Evolutionary conservation across 805 yeast genomes (phyloP), one percentile per base, ranked within the genome.

Genomic region (Starmerella floris): DNA sequence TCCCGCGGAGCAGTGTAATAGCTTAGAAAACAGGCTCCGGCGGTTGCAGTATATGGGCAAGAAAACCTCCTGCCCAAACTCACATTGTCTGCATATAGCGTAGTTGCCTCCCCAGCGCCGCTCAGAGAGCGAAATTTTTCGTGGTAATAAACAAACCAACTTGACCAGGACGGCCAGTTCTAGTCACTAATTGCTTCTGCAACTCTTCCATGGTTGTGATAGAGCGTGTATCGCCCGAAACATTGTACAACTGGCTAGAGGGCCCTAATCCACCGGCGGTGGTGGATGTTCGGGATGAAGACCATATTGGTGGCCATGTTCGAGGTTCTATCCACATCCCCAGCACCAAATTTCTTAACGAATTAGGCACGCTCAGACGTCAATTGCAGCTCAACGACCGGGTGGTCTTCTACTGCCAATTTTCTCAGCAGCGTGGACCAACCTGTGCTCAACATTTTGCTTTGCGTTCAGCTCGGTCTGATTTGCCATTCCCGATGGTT

Each of bases 361-460:
- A 60, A 19, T 53, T 68, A 23, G 66, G 66, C 2, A 64, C 62
- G 5, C 65, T 71, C 31, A 52, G 62, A 19, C 51, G 56, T n/a
- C 50, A 61, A 33, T 56, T 69, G 27, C 56, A 60, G 10, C 58
- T 55, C n/a, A 44, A 52, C 5, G 63, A 67, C 34, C 75, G 72
- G 41, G 73, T 84, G 0, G 79, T 91, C 0, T 91, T 88, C 63
- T 95, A 91, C 59, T 88, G 98, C 60, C 85, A 87, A 23, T 67
- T 82, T 25, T 79, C 93, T 3, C 97, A 91, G 60, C 93, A 79
- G 46, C 66, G 98, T 40, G 97, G 97, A 0, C 97, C 97, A 0
- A 66, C 82, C 3, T 73, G 95, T 3, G 85, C 96, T 0, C 62
- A 77, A 61, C 31, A 40, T 21, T 45, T 11, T 21, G 30, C 43